These are phyloP conservation scores for Didymella pinodella DNA, from an alignment of 2,329 filamentous ascomycete species.

Conservation along the genomic window DNA sequence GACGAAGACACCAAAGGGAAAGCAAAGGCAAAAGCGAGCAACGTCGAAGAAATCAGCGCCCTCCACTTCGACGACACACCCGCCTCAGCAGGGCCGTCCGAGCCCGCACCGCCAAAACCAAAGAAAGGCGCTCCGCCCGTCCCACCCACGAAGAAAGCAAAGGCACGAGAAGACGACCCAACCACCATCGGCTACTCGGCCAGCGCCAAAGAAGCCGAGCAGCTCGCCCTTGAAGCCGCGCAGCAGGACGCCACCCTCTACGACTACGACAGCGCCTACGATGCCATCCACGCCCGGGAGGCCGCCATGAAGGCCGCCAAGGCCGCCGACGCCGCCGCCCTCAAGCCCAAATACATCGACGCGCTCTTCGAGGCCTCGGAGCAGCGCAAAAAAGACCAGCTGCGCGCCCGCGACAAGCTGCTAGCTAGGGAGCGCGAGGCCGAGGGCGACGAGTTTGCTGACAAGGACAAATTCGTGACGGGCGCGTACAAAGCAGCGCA, in stretches of 20 bases:
- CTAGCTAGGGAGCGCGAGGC: slow-evolving; percentile 78
- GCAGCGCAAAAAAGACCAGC: slow-evolving; percentile 77
- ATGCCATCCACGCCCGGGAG: slow-evolving; percentile 68
- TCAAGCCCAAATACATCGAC: slow-evolving; percentile 80
- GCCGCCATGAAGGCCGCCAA: slow-evolving; percentile 64
- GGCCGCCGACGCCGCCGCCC: slow-evolving; percentile 61
- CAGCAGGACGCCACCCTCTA: slow-evolving; percentile 77
- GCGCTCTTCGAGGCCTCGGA: slow-evolving; percentile 76
- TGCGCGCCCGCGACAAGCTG: slow-evolving; percentile 81
- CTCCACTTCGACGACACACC: slow-evolving; percentile 65
- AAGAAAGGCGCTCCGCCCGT: slow-evolving; percentile 47
- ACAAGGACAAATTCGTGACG: slow-evolving; percentile 87
- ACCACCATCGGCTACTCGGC: slow-evolving; percentile 68
- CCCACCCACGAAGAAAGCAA: slow-evolving; percentile 51
- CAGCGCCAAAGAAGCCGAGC: slow-evolving; percentile 67
- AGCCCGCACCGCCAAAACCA: slow-evolving; percentile 42
- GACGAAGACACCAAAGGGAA: slow-evolving; percentile 59
- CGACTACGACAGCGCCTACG: slow-evolving; percentile 85
- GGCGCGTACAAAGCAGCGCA: slow-evolving; percentile 83
- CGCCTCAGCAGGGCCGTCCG: slow-evolving; percentile 32
- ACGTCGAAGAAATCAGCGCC: slow-evolving; percentile 63
- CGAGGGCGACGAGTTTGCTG: slow-evolving; percentile 81
- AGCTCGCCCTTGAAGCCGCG: slow-evolving; percentile 70
- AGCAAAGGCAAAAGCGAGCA: slow-evolving; percentile 46
- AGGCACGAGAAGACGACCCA: slow-evolving; percentile 45